phyloP scores from a whole-genome alignment of 108 stramenopile genomes.

The Epithemia pelagica region DNA sequence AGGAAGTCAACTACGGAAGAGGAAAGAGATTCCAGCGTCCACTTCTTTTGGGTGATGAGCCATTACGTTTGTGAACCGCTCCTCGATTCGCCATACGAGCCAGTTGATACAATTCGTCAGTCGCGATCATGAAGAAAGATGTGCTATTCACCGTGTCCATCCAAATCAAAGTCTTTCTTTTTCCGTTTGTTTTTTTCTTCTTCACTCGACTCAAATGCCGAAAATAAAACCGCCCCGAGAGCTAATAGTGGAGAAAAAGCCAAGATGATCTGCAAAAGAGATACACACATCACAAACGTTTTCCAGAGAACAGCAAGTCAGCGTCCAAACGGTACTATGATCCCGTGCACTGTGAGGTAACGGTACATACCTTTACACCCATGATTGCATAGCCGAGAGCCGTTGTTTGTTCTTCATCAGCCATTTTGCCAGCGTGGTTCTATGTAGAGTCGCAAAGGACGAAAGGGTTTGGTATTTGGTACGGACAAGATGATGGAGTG shows the following conservation, averaged over 20 bases:
- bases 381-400: conserved; percentile 62
- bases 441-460: no score
- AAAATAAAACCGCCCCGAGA: conserved; percentile 68
- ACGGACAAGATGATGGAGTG: no score
- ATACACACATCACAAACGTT: conserved; percentile 8
- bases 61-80: no score
- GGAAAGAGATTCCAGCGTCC: no score
- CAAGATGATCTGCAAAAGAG: conserved; percentile 54
- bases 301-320: background rate
- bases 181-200: conserved; percentile 62
- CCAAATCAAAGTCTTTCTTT: conserved; percentile 77
- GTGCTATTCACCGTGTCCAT: conserved; percentile 87
- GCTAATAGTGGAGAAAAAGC: conserved; percentile 78
- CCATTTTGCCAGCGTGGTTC: conserved; percentile 32
- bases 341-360: no score
- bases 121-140: no score
- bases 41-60: no score
- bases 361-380: conserved; percentile 70
- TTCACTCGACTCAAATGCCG: conserved; percentile 80
- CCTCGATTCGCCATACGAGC: no score
- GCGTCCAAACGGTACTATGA: background rate
- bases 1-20: no score
- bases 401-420: conserved; percentile 52
- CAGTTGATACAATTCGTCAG: no score
- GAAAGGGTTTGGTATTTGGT: no score